phyloP scores from a whole-genome alignment of 208 protist species.

The Acanthamoeba healyi region DNA sequence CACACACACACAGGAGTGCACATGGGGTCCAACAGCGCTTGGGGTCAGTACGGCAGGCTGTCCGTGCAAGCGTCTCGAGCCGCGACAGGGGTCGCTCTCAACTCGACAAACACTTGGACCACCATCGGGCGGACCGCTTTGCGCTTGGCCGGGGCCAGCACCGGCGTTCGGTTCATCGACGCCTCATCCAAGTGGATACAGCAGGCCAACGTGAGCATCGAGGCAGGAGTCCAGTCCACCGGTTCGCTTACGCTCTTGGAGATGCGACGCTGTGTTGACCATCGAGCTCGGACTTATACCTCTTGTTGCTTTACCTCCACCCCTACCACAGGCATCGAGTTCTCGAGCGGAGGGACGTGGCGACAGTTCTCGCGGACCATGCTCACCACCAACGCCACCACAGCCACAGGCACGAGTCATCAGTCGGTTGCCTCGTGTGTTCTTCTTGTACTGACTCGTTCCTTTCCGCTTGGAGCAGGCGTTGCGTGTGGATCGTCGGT shows the following conservation, averaged over 20 bases:
- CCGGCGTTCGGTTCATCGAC: too few relatives aligned
- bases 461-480: not conserved
- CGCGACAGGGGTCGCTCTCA: not conserved
- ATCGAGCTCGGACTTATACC: not conserved
- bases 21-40: not conserved
- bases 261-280: too few relatives aligned
- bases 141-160: too few relatives aligned
- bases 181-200: too few relatives aligned
- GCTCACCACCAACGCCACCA: not conserved
- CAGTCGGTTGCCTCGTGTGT: not conserved
- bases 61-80: not conserved
- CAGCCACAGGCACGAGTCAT: not conserved
- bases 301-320: not conserved
- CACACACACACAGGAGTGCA: conserved; percentile 12
- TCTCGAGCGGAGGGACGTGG: not conserved
- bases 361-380: not conserved
- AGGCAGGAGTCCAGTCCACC: too few relatives aligned
- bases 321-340: not conserved
- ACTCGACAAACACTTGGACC: not conserved
- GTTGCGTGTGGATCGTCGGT: not conserved
- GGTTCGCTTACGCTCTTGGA: too few relatives aligned
- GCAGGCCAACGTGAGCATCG: too few relatives aligned
- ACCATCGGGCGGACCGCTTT: not conserved
- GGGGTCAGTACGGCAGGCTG: conserved; percentile 11
- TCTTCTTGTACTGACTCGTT: not conserved